Percentiles rank a stretch among this genome's conserved stretches.
These are phyloP conservation scores for Jackrogersella minutella DNA, from an alignment of 495 filamentous ascomycete species.

Conservation along the genomic window DNA sequence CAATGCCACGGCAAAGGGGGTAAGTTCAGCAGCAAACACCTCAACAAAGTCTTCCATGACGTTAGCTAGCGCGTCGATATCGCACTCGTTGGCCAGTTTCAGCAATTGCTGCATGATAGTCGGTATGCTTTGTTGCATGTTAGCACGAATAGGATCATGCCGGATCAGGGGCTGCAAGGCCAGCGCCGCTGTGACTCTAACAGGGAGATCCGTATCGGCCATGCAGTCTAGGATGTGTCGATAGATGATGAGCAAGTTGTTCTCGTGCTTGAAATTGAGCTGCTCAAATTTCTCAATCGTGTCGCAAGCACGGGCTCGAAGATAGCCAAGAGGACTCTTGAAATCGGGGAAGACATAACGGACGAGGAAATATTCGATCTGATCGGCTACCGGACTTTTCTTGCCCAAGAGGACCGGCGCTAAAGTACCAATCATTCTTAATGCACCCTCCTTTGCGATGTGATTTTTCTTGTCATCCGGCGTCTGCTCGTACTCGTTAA, in stretches of 20 bases:
- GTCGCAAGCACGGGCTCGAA: constrained; percentile 94
- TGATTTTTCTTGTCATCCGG: constrained; percentile 88
- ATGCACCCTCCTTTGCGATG: constrained; percentile 92
- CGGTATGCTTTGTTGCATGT: constrained; percentile 98
- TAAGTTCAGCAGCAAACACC: constrained; percentile 94
- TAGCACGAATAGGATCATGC: constrained; percentile 89
- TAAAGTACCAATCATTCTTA: constrained; percentile 96
- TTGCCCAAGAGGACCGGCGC: constrained; percentile 94
- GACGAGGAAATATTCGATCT: constrained; percentile 99
- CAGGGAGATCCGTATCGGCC: constrained; percentile 89
- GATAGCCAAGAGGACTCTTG: constrained; percentile 88
- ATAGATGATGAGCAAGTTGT: constrained; percentile 94
- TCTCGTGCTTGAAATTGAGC: constrained; percentile 92
- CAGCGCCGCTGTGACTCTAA: constrained; percentile 92
- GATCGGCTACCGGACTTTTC: constrained; percentile 95
- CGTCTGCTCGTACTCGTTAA: constrained; percentile 83
- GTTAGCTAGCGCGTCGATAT: constrained; percentile 93
- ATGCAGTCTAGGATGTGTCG: constrained; percentile 96
- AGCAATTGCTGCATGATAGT: constrained; percentile 99
- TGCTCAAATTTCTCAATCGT: constrained; percentile 97
- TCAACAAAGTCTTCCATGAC: constrained; percentile 99
- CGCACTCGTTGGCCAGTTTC: constrained; percentile 94
- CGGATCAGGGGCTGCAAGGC: constrained; percentile 94
- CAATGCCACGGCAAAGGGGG: constrained; percentile 96
- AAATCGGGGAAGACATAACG: constrained; percentile 99